phyloP scores from a whole-genome alignment of 768 basidiomycete species.

The Cystofilobasidium bisporidii region DNA sequence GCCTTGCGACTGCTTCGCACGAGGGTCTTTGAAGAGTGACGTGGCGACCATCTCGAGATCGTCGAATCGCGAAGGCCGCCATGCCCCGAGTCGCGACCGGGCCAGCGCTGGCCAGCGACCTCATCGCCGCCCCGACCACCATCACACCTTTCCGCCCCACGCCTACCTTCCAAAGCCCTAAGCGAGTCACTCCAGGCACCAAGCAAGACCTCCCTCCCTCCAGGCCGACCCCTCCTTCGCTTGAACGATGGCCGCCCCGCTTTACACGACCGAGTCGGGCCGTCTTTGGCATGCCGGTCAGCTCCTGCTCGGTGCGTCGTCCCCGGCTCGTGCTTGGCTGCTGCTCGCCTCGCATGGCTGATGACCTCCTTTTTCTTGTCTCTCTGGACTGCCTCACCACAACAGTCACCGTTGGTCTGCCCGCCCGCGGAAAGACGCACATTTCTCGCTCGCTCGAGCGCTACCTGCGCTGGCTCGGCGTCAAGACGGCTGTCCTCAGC shows the following conservation, averaged over 20 bases:
- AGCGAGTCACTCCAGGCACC: too few species aligned
- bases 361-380: too few species aligned
- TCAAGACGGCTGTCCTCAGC: constrained; percentile 89
- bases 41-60: too few species aligned
- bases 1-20: too few species aligned
- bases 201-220: not conserved
- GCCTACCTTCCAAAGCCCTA: not conserved
- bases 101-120: too few species aligned
- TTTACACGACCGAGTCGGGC: constrained; percentile 71
- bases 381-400: too few species aligned
- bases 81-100: too few species aligned
- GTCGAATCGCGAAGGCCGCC: too few species aligned
- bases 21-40: too few species aligned
- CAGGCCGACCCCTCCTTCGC: not conserved
- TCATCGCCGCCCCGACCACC: not conserved
- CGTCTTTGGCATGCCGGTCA: constrained; percentile 63
- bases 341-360: too few species aligned
- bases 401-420: constrained; percentile 85
- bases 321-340: not conserved
- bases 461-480: constrained; percentile 97
- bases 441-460: constrained; percentile 89
- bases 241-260: constrained; percentile 57
- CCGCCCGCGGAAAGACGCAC: constrained; percentile 93
- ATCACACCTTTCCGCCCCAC: not conserved
- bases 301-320: constrained; percentile 50